Base-by-base conservation (phyloP, 176 grass and related monocot genomes). In the Bothriochloa decipiens region DNA sequence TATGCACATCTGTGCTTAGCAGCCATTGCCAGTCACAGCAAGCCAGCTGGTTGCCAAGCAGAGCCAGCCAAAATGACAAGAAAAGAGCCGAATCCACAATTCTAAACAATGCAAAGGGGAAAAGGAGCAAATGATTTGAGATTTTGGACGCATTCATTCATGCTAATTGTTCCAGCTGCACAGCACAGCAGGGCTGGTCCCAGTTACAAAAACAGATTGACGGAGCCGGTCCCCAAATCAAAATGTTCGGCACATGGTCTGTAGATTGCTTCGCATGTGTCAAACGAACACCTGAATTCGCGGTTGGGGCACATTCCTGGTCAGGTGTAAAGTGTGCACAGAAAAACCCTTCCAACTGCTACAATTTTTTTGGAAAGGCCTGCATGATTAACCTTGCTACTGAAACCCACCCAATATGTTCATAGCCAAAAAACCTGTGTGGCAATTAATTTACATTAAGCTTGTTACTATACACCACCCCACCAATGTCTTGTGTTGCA, bases 381-480 rank as follows among this genome's bases (percentile, higher is more conserved):
- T 46, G 46, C 72, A 22, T 7, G 29, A 69, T 39, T 8, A 82
- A 82, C 4, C 58, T 25, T 62, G 39, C 70, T 53, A 67, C 37
- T n/a, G 20, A 74, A 7, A 62, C 58, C 58, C 10, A 26, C 62
- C 46, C 3, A 70, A 26, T n/a, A 69, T 70, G 65, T 28, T 47
- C 50, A 46, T 62, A 82, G 62, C 52, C 29, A 32, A 32, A 32
- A 32, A 32, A 60, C 50, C 62, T 80, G 41, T 28, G 63, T 62
- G 58, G 47, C 40, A 29, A 76, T 65, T 70, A 87, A 64, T 75
- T 42, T 87, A 87, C 75, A 66, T 12, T 11, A 47, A 70, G 12
- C 49, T 49, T 75, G 74, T 49, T 84, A 55, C 84, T 84, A 70
- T 80, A 90, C 81, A 87, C 26, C 50, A 75, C 8, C 40, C 27